Percentiles rank a stretch among this genome's conserved stretches.
Evolutionary conservation across 1,284 basidiomycete genomes (phyloP).

Genomic region (Fomes fomentarius): DNA sequence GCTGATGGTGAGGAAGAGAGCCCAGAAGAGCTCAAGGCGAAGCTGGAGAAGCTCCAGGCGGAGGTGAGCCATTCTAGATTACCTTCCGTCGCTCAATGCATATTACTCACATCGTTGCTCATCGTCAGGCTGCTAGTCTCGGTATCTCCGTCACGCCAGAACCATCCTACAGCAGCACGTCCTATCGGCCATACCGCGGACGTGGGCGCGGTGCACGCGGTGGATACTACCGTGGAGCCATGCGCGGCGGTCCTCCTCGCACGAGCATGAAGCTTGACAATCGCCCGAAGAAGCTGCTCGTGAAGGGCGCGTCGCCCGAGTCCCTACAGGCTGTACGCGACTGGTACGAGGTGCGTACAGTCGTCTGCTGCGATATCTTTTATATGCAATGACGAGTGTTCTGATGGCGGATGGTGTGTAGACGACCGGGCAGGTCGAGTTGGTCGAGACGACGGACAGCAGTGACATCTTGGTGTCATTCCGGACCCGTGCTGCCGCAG

Average conservation of each 20-base stretch:
- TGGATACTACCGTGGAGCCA: slow-evolving; percentile 61
- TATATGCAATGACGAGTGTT: no score
- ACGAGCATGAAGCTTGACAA: slow-evolving; percentile 89
- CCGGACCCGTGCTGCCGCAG: slow-evolving; percentile 70
- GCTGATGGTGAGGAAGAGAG: slow-evolving; percentile 49
- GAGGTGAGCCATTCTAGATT: slow-evolving; percentile 61
- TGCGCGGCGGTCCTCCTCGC: slow-evolving; percentile 65
- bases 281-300: slow-evolving; percentile 79
- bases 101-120: no score
- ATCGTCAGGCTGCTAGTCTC: slow-evolving; percentile 83
- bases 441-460: slow-evolving; percentile 52
- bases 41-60: slow-evolving; percentile 81
- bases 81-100: no score
- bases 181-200: slow-evolving; percentile 74
- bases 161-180: slow-evolving; percentile 35
- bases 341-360: slow-evolving; percentile 76
- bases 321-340: slow-evolving; percentile 66
- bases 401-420: slow-evolving; percentile 31
- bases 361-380: no score
- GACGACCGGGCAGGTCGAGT: slow-evolving; percentile 71
- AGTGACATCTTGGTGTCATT: slow-evolving; percentile 69
- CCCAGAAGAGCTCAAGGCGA: slow-evolving; percentile 76
- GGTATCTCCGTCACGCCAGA: slow-evolving; percentile 62
- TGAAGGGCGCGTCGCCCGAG: slow-evolving; percentile 68
- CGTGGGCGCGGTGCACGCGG: slow-evolving; percentile 55